Base-by-base conservation (phyloP, 352 stramenopile genomes). In the Phytophthora quininea region DNA sequence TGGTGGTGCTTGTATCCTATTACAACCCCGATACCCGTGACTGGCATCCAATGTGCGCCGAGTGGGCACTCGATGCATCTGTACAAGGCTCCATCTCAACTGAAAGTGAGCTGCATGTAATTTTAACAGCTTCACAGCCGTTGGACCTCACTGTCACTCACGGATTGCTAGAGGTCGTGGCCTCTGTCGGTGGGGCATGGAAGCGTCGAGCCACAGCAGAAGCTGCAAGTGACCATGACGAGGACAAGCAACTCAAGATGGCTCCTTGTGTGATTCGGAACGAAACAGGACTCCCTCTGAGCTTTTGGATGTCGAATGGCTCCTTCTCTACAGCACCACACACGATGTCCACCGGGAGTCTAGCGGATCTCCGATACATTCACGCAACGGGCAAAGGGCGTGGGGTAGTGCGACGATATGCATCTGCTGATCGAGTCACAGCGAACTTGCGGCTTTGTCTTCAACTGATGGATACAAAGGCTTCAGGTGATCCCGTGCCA, bases 21-120 rank as follows among this genome's bases (percentile, higher is more conserved):
- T 94, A 93, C 54, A 95, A 93, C 50, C 88, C 88, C 12, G 84
- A 94, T 33, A 92, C 83, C 31, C 84, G 88, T 12, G 74, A 86
- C 45, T 95, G 88, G 88, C 88, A 95, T 48, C 81, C 86, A 15
- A 87, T 95, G 82, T 91, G 86, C 32, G 80, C 79, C 2, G 86
- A 93, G 46, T 95, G 88, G 88, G 74, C 73, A 11, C 61, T 95
- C 4, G 84, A 92, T 27, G 59, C 87, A 7, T 89, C 88, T 3
- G 65, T 93, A 1, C 86, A 93, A 52, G 86, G 86, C 29, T 57
- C 54, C 1, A 72, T 72, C 40, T 62, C 77, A 46, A 52, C 46
- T 14, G 77, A 75, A 35, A 93, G 88, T 45, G 80, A 91, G 54
- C 71, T 94, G 33, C 86, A 96, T 43, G 62, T 92, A 2, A 90